Evolutionary conservation across 371 early-diverging fungal genomes (phyloP).

Genomic region (Lichtheimia ramosa): DNA sequence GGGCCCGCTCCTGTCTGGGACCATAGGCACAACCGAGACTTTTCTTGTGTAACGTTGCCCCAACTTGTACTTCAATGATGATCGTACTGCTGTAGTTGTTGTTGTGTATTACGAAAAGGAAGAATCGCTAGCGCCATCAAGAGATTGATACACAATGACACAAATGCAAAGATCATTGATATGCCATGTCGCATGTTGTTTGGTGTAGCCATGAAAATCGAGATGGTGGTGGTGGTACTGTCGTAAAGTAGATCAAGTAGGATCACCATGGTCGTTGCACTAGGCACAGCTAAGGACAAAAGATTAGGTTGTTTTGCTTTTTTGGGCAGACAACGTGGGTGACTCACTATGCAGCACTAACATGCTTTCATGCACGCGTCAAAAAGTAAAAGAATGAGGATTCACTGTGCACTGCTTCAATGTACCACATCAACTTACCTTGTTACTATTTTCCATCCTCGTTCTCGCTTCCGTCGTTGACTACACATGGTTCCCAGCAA

Average conservation of each 20-base stretch:
- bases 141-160: constrained; percentile 24
- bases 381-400: neutral
- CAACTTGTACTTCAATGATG: neutral
- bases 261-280: constrained; percentile 21
- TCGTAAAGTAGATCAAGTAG: constrained; percentile 22
- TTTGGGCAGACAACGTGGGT: constrained; percentile 3
- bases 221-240: constrained; percentile 10
- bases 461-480: constrained; percentile 25
- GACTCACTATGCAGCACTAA: constrained; percentile 30
- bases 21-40: too few species aligned
- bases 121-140: constrained; percentile 20
- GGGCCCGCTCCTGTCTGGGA: neutral
- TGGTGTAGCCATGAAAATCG: too few species aligned
- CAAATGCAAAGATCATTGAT: constrained; percentile 20
- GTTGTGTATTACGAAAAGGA: neutral
- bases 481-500: constrained; percentile 29
- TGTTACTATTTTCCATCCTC: constrained; percentile 32
- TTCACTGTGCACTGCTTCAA: neutral
- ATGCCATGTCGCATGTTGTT: constrained; percentile 13
- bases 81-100: neutral
- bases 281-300: constrained; percentile 24
- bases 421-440: constrained; percentile 15
- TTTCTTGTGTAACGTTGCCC: neutral
- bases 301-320: neutral
- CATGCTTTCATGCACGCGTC: constrained; percentile 18